Base-by-base conservation (phyloP, 75 land plant species). In the Picea glauca region DNA sequence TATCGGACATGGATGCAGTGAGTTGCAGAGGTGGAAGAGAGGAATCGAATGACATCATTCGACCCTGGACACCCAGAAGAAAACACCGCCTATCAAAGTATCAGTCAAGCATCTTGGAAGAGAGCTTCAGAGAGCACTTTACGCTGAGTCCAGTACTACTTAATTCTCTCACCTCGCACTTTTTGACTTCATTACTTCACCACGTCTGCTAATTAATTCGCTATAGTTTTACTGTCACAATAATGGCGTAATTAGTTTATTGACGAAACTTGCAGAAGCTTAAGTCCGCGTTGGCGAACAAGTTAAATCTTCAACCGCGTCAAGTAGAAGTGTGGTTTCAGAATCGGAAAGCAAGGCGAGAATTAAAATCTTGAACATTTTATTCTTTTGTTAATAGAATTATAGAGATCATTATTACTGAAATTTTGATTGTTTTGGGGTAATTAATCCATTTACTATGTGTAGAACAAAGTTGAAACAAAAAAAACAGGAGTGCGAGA, bases 401-500 rank as follows among this genome's bases (percentile, higher is more conserved):
- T 40, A 0, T 4, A 40, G 4, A 40, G 4, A 4, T 4, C 43
- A 40, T 40, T 40, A 4, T 40, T 40, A 40, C 43, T 0, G 43
- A 40, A 4, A 40, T 40, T 4, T 40, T 40, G 43, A 4, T 40
- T 40, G 4, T 40, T 0, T 40, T 4, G 43, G 43, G 26, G 21
- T 30, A 33, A 20, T 70, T 80, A 23, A 12, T 60, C 72, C 0
- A 40, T 3, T 40, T 40, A 40, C 43, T 4, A 40, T 40, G 43
- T 78, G 68, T 81, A 86, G 92, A 70, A 88, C 86, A 1, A 90
- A 90, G 72, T 75, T 90, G 81, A 91, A 88, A 78, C 93, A 88
- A 76, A 91, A 91, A 23, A 91, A 91, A 77, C 88, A 88, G 60
- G 93, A 91, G 66, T 91, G 88, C 66, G 91, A 91, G 84, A 81